Evolutionary conservation across 768 basidiomycete genomes (phyloP).

Genomic region (Boletus rufocinnamomeus): DNA sequence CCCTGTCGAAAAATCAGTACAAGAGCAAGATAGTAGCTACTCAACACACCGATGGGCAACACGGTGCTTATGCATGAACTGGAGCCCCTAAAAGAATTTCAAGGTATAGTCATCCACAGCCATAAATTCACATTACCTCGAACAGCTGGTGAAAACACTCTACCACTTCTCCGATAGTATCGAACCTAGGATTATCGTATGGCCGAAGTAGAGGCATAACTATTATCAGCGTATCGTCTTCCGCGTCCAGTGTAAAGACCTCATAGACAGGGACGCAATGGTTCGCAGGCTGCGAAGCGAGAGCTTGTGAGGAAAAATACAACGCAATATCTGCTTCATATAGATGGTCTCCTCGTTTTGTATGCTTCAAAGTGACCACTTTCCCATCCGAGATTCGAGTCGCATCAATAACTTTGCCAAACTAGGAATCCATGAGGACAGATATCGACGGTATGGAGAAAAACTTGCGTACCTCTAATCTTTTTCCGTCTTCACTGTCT

Average conservation of each 20-base stretch:
- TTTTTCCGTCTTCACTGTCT: not conserved
- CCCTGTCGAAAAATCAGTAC: slow-evolving; percentile 16
- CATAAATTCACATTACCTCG: slow-evolving; percentile 20
- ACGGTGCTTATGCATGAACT: slow-evolving; percentile 38
- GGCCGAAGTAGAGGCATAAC: slow-evolving; percentile 34
- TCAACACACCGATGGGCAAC: slow-evolving; percentile 33
- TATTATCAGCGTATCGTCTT: slow-evolving; percentile 19
- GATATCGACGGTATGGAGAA: not conserved
- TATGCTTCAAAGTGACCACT: slow-evolving; percentile 34
- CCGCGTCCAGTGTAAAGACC: slow-evolving; percentile 6
- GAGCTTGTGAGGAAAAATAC: slow-evolving; percentile 19
- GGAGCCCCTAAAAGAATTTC: slow-evolving; percentile 29
- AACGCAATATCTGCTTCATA: slow-evolving; percentile 27
- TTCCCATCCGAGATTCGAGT: slow-evolving; percentile 29
- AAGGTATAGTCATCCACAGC: not conserved
- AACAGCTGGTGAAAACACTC: slow-evolving; percentile 35
- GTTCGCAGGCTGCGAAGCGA: slow-evolving; percentile 16
- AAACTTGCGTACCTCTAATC: not conserved
- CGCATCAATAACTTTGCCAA: slow-evolving; percentile 28
- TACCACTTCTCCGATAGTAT: slow-evolving; percentile 15
- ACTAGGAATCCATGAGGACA: not conserved
- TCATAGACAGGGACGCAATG: slow-evolving; percentile 33
- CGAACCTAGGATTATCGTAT: slow-evolving; percentile 23
- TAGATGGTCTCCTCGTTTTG: slow-evolving; percentile 12
- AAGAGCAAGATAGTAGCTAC: no score